phyloP scores from a whole-genome alignment of 768 basidiomycete genomes.

The Tulasnella sp. region DNA sequence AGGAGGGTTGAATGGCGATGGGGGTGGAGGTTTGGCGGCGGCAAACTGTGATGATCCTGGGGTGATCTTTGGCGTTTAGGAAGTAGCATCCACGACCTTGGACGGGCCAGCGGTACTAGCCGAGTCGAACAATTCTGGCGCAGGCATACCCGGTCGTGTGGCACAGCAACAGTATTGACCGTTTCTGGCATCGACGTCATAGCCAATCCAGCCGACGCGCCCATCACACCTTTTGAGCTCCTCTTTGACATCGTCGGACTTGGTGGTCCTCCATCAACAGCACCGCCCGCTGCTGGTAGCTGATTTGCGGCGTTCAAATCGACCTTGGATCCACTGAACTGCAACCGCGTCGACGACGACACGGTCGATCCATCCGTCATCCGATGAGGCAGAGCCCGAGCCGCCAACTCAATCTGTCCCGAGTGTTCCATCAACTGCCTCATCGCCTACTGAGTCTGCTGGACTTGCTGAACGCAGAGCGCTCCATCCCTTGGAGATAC shows the following conservation, averaged over 20 bases:
- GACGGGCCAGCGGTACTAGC: background rate
- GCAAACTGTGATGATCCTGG: background rate
- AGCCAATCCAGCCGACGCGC: background rate
- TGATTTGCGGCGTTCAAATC: background rate
- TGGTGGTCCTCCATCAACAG: background rate
- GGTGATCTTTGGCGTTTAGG: background rate
- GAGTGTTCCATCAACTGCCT: conserved; percentile 17
- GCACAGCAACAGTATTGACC: background rate
- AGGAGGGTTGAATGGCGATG: conserved; percentile 2
- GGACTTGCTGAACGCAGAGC: conserved; percentile 66
- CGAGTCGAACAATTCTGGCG: background rate
- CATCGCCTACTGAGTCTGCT: conserved; percentile 1
- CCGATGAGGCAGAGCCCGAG: background rate
- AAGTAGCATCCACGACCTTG: background rate
- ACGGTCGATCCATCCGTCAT: background rate
- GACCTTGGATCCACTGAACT: background rate
- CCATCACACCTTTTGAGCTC: background rate
- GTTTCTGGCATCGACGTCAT: background rate
- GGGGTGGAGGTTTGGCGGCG: background rate
- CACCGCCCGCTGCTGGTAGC: background rate
- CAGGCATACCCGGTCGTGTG: background rate
- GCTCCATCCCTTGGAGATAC: conserved; percentile 30
- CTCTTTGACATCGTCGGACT: background rate
- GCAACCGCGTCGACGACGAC: background rate
- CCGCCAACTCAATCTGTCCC: conserved; percentile 6